These are phyloP conservation scores for Podila clonocystis DNA, from an alignment of 192 early-diverging fungal species.

Conservation along the genomic window DNA sequence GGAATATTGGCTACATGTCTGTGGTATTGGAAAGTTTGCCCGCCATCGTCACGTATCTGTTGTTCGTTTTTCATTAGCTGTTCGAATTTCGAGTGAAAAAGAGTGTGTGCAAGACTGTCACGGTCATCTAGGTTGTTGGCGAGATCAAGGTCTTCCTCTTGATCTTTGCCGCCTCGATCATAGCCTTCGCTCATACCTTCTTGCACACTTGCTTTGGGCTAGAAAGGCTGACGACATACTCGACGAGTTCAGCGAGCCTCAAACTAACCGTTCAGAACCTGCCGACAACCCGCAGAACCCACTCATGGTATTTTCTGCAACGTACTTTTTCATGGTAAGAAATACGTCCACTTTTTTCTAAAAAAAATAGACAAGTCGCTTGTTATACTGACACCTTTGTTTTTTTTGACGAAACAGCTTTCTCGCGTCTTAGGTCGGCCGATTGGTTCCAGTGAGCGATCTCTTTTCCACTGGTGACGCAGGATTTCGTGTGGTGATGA, in stretches of 20 bases:
- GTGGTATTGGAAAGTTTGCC: too few species aligned
- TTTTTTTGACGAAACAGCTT: too few species aligned
- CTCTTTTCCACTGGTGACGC: neutral
- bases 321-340: constrained; percentile 38
- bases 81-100: constrained; percentile 32
- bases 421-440: neutral
- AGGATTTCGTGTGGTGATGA: constrained; percentile 31
- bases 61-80: too few species aligned
- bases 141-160: constrained; percentile 39
- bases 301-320: constrained; percentile 15
- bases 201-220: constrained; percentile 15
- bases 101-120: constrained; percentile 30
- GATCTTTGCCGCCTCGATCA: constrained; percentile 24
- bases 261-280: too few species aligned
- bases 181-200: constrained; percentile 25
- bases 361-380: too few species aligned
- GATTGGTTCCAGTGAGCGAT: neutral
- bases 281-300: constrained; percentile 1
- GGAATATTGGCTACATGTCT: too few species aligned
- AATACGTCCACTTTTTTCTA: too few species aligned
- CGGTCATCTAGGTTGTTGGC: constrained; percentile 9
- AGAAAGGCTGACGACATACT: neutral
- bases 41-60: too few species aligned
- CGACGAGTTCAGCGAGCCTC: too few species aligned
- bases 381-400: too few species aligned